Base-by-base conservation (phyloP, 768 basidiomycete species). In the Leucocoprinus sp. region DNA sequence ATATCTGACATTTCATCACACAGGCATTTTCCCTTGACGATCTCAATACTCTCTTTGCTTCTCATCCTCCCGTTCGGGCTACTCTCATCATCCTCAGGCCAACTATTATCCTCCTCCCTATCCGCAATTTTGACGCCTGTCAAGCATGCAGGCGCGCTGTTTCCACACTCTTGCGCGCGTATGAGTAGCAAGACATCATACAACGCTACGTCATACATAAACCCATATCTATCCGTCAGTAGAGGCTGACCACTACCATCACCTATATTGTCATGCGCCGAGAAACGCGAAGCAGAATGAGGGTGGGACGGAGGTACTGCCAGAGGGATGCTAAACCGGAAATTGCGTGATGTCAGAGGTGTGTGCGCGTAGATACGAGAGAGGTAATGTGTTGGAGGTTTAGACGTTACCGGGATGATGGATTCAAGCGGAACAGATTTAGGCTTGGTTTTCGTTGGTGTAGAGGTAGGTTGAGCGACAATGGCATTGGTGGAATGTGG, bases 121-220 rank as follows among this genome's bases (percentile, higher is more conserved):
- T 92, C 90, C 1, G 88, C 84, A 48, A 92, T 86, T 68, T 83
- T 89, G 48, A 91, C 82, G 0, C 90, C 91, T 0, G 89, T 92
- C 37, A 89, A 66, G 55, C 86, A 89, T 5, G 88, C 87, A 3
- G 90, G 88, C 0, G 89, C 89, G 0, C 82, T 76, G 53, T 75
- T 84, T 37, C 75, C 69, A 48, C 84, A 88, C 45, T 81, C 80
- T 55, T 71, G 76, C 14, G 84, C 86, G 22, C 85, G 72, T 7
- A 84, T 60, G 21, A 93, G 71, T 11, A 95, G 64, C 19, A 90
- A 69, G 21, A 86, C 71, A 54, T 93, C 91, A 54, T 91, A 89
- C 54, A 80, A 74, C 2, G 81, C 78, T 1, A 91, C 75, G 52
- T 92, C 89, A 49, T 93, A 93, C 61, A 93, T 82, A 66, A 93